Evolutionary conservation across 148 eudicot species (phyloP).

Genomic region (Selenicereus undatus): DNA sequence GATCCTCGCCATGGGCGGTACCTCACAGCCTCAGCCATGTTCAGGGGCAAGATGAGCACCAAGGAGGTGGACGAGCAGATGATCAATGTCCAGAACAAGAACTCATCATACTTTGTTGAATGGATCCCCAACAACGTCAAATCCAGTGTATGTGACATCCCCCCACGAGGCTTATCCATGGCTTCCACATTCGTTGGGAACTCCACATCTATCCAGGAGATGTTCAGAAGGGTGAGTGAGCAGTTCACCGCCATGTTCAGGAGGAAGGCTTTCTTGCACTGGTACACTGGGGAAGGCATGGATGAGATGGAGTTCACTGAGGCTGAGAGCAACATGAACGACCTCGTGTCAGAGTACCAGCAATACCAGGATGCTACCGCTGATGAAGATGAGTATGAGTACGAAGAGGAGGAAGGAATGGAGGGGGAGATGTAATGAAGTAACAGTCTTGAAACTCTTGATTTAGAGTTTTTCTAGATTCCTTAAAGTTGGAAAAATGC

Average conservation of each 20-base stretch:
- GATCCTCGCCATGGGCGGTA: conserved; percentile 57
- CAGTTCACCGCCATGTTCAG: conserved; percentile 48
- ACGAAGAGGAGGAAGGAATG: neutral
- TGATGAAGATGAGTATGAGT: conserved; percentile 28
- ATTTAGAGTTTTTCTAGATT: neutral
- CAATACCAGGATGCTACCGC: conserved; percentile 47
- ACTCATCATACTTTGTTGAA: conserved; percentile 50
- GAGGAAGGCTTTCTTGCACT: conserved; percentile 89
- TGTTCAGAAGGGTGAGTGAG: conserved; percentile 43
- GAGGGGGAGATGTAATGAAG: neutral
- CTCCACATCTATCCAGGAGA: conserved; percentile 43
- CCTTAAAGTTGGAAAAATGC: neutral
- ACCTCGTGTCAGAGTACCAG: conserved; percentile 43
- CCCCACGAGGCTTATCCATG: conserved; percentile 40
- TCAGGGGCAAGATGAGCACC: conserved; percentile 54
- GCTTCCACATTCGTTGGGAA: conserved; percentile 42
- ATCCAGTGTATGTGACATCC: conserved; percentile 47
- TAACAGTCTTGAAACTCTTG: neutral
- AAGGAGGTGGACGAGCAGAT: conserved; percentile 53
- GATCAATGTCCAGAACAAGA: conserved; percentile 50
- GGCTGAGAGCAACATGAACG: conserved; percentile 81
- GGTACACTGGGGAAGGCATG: conserved; percentile 91
- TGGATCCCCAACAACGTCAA: conserved; percentile 54
- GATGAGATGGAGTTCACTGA: conserved; percentile 94
- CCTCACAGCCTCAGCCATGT: conserved; percentile 58